Percentiles rank a stretch among this genome's conserved stretches.
These are phyloP conservation scores for Diplocarpon mali DNA, from an alignment of 2,329 filamentous ascomycete species.

Conservation along the genomic window DNA sequence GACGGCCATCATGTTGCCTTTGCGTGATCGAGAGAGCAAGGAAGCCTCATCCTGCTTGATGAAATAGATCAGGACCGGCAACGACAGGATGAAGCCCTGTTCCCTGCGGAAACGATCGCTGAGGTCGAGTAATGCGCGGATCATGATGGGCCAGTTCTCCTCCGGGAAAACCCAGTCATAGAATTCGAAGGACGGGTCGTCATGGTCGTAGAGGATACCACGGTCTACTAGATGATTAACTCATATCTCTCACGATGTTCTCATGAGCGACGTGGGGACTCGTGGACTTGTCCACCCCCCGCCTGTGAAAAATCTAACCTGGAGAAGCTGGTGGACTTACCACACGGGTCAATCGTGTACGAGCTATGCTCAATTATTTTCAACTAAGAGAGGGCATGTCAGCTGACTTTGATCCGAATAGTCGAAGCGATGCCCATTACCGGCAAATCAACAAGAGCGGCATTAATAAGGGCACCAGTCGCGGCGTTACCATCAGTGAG, in stretches of 20 bases:
- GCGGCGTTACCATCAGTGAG: no score
- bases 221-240: no score
- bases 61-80: not conserved
- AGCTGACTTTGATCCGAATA: no score
- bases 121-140: not conserved
- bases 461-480: not conserved
- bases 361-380: not conserved
- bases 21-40: not conserved
- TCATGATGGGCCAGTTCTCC: not conserved
- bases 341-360: conserved; percentile 1
- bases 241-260: no score
- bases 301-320: no score
- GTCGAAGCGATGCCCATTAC: no score
- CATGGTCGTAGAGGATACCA: not conserved
- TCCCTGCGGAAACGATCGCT: not conserved
- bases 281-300: no score
- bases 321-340: no score
- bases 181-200: conserved; percentile 1
- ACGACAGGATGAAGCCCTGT: not conserved
- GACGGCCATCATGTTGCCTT: not conserved
- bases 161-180: conserved; percentile 1
- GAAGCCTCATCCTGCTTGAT: not conserved
- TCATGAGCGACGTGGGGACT: no score
- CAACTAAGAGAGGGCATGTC: not conserved
- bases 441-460: not conserved